phyloP scores from a whole-genome alignment of 2,329 filamentous ascomycete species.

The Aspergillus glaucus region DNA sequence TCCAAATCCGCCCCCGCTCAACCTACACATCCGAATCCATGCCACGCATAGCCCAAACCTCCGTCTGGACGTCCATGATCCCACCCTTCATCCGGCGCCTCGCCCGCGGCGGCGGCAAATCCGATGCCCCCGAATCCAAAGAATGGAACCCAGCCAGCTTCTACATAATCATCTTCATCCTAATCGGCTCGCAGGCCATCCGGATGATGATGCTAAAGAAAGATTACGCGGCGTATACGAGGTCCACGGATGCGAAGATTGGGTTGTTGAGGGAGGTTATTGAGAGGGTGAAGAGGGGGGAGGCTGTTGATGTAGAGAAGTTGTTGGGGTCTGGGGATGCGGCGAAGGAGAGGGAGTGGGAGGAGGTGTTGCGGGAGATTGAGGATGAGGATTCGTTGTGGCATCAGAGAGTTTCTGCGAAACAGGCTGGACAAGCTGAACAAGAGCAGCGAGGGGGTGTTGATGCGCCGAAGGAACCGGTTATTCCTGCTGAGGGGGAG shows the following conservation, averaged over 20 bases:
- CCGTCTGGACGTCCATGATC: conserved; percentile 64
- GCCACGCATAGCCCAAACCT: conserved; percentile 50
- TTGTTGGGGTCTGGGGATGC: conserved; percentile 71
- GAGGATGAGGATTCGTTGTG: conserved; percentile 35
- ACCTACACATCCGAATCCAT: conserved; percentile 18
- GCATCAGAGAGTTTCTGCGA: conserved; percentile 21
- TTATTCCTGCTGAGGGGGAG: conserved; percentile 6
- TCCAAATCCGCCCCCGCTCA: conserved; percentile 17
- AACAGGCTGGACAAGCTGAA: conserved; percentile 5
- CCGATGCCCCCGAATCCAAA: conserved; percentile 44
- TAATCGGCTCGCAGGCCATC: conserved; percentile 94
- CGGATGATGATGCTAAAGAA: conserved; percentile 79
- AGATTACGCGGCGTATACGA: conserved; percentile 64
- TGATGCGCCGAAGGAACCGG: conserved; percentile 11
- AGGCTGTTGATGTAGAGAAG: conserved; percentile 76
- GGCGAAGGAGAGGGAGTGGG: conserved; percentile 76
- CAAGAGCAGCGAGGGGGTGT: conserved; percentile 4
- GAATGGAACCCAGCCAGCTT: conserved; percentile 78
- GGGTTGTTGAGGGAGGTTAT: conserved; percentile 62
- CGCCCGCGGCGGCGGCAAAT: conserved; percentile 21
- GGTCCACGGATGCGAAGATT: conserved; percentile 74
- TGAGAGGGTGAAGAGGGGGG: conserved; percentile 40
- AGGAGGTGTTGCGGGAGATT: conserved; percentile 51
- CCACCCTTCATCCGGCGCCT: conserved; percentile 50
- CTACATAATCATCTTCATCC: conserved; percentile 71